phyloP scores from a whole-genome alignment of 257 asterid genomes.

The Nyctanthes arbortristis region DNA sequence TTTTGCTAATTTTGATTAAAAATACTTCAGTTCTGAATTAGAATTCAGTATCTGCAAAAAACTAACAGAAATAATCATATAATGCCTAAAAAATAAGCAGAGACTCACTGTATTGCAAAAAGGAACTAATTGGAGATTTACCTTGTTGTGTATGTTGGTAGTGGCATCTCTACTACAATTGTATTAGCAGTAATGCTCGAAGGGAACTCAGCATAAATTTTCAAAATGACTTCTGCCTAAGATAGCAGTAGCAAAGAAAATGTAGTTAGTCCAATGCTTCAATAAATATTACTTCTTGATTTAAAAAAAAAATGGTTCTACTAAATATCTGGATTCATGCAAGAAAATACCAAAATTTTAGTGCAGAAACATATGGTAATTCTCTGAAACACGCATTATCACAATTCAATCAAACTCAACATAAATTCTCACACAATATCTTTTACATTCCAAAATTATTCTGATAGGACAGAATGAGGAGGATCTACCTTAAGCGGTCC shows the following conservation, averaged over 20 bases:
- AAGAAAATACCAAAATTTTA: conserved; percentile 15
- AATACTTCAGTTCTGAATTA: neutral
- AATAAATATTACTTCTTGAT: conserved; percentile 8
- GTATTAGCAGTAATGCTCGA: conserved; percentile 91
- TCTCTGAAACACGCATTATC: conserved; percentile 1
- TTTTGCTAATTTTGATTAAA: neutral
- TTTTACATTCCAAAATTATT: conserved; percentile 15
- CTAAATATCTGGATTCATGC: conserved; percentile 9
- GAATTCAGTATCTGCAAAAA: neutral
- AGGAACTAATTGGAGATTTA: conserved; percentile 23
- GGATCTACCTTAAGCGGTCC: conserved; percentile 75
- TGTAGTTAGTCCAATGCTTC: conserved; percentile 18
- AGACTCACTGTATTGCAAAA: neutral
- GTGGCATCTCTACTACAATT: conserved; percentile 83
- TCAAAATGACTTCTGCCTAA: conserved; percentile 96
- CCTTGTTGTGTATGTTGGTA: conserved; percentile 94
- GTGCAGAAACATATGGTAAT: conserved; percentile 1
- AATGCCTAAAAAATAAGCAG: neutral
- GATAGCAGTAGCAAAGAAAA: conserved; percentile 28
- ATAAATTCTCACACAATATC: conserved; percentile 12
- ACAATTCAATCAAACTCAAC: neutral
- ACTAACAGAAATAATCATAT: neutral
- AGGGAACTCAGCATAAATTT: conserved; percentile 93
- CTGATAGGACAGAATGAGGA: conserved; percentile 6
- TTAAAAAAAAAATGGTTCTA: conserved; percentile 5